These are phyloP conservation scores for Panaeolus cyanescens DNA, from an alignment of 768 basidiomycete genomes.

Conservation along the genomic window DNA sequence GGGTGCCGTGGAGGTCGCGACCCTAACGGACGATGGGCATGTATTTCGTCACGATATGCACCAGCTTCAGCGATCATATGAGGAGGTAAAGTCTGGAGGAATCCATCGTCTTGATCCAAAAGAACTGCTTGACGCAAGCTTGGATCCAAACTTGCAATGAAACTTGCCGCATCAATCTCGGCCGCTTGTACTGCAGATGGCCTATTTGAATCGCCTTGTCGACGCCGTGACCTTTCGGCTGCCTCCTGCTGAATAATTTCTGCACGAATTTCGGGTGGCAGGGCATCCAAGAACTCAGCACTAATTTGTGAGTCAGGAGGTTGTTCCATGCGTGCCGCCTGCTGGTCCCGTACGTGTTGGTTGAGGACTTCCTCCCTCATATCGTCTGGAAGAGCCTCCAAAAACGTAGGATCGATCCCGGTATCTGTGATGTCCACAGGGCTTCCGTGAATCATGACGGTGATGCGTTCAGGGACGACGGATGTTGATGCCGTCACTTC, in stretches of 20 bases:
- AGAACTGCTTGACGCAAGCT: slow-evolving; percentile 89
- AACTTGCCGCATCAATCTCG: slow-evolving; percentile 87
- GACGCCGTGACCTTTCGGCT: slow-evolving; percentile 68
- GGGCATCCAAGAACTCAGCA: slow-evolving; percentile 91
- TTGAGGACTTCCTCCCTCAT: slow-evolving; percentile 98
- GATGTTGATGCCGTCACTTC: slow-evolving; percentile 20
- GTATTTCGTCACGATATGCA: slow-evolving; percentile 60
- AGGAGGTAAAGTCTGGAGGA: slow-evolving; percentile 78
- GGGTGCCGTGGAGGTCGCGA: slow-evolving; percentile 32
- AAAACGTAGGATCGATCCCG: slow-evolving; percentile 96
- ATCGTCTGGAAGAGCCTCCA: slow-evolving; percentile 96
- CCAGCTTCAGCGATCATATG: slow-evolving; percentile 87
- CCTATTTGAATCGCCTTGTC: slow-evolving; percentile 38
- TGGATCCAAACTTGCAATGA: slow-evolving; percentile 91
- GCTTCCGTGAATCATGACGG: slow-evolving; percentile 89
- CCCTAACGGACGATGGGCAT: slow-evolving; percentile 31
- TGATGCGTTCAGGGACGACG: slow-evolving; percentile 56
- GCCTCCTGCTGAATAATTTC: slow-evolving; percentile 97
- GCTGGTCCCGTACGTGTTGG: slow-evolving; percentile 93
- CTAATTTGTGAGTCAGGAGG: slow-evolving; percentile 89
- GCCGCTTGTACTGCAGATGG: slow-evolving; percentile 56
- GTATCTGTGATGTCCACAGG: slow-evolving; percentile 97
- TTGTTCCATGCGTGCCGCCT: slow-evolving; percentile 72
- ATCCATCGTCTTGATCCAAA: slow-evolving; percentile 84
- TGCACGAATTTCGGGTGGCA: slow-evolving; percentile 94